phyloP scores from a whole-genome alignment of 108 stramenopile species.

The Conticribra guillardii region DNA sequence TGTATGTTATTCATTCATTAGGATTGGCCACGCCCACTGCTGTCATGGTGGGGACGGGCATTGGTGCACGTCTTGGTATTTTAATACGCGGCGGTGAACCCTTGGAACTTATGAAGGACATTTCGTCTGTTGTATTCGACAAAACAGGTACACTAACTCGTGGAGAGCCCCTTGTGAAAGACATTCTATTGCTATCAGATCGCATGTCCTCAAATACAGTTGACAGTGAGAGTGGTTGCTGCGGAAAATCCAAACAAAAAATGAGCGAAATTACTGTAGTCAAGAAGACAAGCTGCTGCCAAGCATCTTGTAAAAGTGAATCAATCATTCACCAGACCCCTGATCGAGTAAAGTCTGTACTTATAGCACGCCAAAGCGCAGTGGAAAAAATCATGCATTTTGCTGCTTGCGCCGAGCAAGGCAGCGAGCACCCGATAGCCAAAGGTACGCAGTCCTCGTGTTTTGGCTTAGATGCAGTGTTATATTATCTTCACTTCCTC shows the following conservation, averaged over 20 bases:
- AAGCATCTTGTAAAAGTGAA: no score
- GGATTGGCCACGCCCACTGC: constrained; percentile 88
- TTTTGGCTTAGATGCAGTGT: no score
- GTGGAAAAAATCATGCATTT: constrained; percentile 48
- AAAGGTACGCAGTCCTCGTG: constrained; percentile 25
- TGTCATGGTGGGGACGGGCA: constrained; percentile 87
- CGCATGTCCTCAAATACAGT: constrained; percentile 3
- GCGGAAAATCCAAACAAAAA: no score
- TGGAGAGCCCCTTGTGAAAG: constrained; percentile 45
- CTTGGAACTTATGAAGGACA: constrained; percentile 67
- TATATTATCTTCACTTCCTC: no score
- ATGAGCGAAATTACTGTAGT: no score
- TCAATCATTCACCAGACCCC: neutral
- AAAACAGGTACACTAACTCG: constrained; percentile 83
- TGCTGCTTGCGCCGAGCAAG: constrained; percentile 61
- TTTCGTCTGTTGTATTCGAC: constrained; percentile 84
- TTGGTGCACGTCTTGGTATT: constrained; percentile 85
- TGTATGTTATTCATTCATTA: no score
- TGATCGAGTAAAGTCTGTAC: constrained; percentile 11
- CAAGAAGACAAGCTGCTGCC: no score
- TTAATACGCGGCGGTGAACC: constrained; percentile 90
- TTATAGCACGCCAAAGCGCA: constrained; percentile 33
- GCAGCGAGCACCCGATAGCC: constrained; percentile 67
- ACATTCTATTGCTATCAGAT: constrained; percentile 47
- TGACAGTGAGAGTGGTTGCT: neutral